Base-by-base conservation (phyloP, 768 basidiomycete genomes). In the Hortiboletus flavorubellus region DNA sequence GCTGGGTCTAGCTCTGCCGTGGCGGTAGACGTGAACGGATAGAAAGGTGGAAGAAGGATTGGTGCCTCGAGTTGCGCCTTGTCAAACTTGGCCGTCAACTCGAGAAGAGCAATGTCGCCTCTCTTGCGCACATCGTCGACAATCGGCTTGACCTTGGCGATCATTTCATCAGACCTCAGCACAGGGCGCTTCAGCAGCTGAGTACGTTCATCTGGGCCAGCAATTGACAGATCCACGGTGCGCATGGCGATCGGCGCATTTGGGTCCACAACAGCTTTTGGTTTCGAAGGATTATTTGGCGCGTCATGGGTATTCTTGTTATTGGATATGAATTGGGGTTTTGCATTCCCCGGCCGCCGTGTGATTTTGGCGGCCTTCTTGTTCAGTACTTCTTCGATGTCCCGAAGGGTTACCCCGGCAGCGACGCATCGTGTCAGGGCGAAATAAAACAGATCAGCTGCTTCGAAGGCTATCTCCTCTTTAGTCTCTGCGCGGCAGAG, bases 381-480 rank as follows among this genome's bases (percentile, higher is more conserved):
- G 70, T 98, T 91, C 47, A 99, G 73, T 9, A 87, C 90, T 2
- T 73, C 75, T 72, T 96, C 93, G 23, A 99, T 83, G 59, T 98
- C 93, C 23, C 80, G 75, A 61, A 98, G 76, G 40, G 78, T 78
- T 16, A 98, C 93, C 0, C 95, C 96, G 5, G 84, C 79, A 44
- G 87, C 81, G 21, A 91, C 78, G 66, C 96, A 98, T 60, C 87
- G 86, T 21, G 90, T 83, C 62, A 99, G 72, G 1, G 89, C 83
- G 67, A 99, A 99, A 75, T 98, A 99, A 40, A 96, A 65, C 23
- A 99, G 76, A 73, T 99, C 97, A 1, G 95, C 96, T 8, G 94
- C 91, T 72, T 99, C 97, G 58, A 95, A 96, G 2, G 94, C 90
- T 15, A 97, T 76, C 31, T 98, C 91, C 46, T 89, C 85, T 65